A percentile compares a stretch with the other conserved stretches of the same genome.
Conservation (phyloP, 495 filamentous ascomycete species). For the Cercophora sp. region DNA sequence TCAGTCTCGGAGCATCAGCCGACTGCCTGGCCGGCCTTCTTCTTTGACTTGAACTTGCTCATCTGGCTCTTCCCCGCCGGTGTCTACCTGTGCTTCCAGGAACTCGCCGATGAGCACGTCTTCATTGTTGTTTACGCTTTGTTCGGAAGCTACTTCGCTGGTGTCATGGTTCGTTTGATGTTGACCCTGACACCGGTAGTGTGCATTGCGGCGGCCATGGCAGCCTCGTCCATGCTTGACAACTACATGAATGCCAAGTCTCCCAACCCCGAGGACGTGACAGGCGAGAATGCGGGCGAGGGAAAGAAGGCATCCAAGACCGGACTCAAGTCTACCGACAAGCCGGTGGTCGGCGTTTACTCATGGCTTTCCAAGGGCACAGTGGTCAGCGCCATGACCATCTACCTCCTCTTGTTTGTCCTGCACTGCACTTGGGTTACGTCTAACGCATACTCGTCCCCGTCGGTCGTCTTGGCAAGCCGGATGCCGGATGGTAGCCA, state of each 20-base stretch:
- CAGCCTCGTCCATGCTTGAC: conserved; percentile 83
- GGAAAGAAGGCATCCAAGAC: conserved; percentile 51
- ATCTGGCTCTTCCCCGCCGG: conserved; percentile 99
- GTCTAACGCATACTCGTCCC: conserved; percentile 96
- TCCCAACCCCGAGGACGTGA: conserved; percentile 48
- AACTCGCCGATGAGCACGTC: conserved; percentile 92
- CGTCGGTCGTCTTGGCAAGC: conserved; percentile 93
- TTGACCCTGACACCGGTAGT: conserved; percentile 94
- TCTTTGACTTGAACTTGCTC: conserved; percentile 96
- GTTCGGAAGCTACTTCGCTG: conserved; percentile 94
- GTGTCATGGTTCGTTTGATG: conserved; percentile 99
- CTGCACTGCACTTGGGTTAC: conserved; percentile 99
- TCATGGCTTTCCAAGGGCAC: conserved; percentile 71
- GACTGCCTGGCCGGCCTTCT: conserved; percentile 99
- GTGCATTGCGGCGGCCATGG: conserved; percentile 89
- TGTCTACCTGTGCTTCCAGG: conserved; percentile 96
- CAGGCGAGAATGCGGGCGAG: conserved; percentile 45
- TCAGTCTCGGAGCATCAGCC: conserved; percentile 99
- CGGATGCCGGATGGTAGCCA: conserved; percentile 90
- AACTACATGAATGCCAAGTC: conserved; percentile 66
- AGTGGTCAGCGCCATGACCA: conserved; percentile 63
- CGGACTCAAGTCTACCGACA: conserved; percentile 63
- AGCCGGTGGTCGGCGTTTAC: conserved; percentile 79
- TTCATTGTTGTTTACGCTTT: conserved; percentile 97
- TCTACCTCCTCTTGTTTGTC: conserved; percentile 90